These are phyloP conservation scores for Nicotiana sylvestris DNA, from an alignment of 257 asterid species.

Conservation along the genomic window DNA sequence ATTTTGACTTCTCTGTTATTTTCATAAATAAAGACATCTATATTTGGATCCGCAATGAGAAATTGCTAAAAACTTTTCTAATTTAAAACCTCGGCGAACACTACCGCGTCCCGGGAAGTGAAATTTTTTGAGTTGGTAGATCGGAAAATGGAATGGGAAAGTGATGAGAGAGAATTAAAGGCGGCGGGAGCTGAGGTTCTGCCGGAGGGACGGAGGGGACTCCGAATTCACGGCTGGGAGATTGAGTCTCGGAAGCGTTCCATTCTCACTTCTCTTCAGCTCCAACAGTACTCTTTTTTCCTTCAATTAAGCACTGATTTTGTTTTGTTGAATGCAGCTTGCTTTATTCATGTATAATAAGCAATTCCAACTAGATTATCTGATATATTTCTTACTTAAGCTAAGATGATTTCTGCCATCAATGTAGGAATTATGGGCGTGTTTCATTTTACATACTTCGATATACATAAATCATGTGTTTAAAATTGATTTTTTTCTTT, in stretches of 20 bases:
- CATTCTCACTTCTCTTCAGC: constrained; percentile 71
- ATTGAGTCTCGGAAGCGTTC: constrained; percentile 79
- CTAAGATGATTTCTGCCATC: no score
- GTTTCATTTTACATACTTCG: neutral
- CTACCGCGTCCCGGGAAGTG: neutral
- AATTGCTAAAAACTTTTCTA: neutral
- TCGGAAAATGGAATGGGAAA: constrained; percentile 36
- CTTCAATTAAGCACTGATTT: neutral
- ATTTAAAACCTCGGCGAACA: no score
- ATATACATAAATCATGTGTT: neutral
- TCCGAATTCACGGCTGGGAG: constrained; percentile 56
- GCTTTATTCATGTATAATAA: neutral
- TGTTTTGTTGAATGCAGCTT: neutral
- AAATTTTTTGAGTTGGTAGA: neutral
- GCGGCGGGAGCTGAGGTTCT: constrained; percentile 42
- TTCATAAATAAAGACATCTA: neutral
- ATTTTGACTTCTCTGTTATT: neutral
- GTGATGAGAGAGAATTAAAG: constrained; percentile 33
- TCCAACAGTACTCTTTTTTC: constrained; percentile 42
- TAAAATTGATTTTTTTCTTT: neutral
- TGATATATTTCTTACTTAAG: no score
- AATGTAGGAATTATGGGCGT: no score
- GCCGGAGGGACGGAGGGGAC: constrained; percentile 35
- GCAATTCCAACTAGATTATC: neutral
- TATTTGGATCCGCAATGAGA: neutral